phyloP scores from a whole-genome alignment of 768 basidiomycete species.

The Xanthoconium purpureum region DNA sequence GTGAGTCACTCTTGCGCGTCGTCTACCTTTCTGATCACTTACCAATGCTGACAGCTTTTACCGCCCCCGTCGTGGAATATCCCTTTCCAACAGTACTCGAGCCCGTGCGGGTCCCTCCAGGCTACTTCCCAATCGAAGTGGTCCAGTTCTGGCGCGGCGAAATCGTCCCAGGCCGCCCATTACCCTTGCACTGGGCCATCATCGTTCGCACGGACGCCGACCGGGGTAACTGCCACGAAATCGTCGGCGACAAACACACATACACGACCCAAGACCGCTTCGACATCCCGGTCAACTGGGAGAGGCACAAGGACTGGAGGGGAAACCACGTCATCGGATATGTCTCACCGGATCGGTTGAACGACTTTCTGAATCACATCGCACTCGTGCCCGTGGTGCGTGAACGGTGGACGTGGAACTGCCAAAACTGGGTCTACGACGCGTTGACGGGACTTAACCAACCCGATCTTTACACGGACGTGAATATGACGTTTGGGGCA shows the following conservation, averaged over 20 bases:
- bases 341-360: constrained; percentile 10
- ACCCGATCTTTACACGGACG: constrained; percentile 14
- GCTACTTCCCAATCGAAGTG: constrained; percentile 23
- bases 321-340: constrained; percentile 21
- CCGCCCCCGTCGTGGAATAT: neutral
- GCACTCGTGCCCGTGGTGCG: constrained; percentile 17
- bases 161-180: neutral
- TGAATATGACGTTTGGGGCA: constrained; percentile 7
- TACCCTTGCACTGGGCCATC: constrained; percentile 28
- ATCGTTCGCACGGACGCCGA: constrained; percentile 18
- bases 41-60: neutral
- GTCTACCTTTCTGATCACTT: neutral
- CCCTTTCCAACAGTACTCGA: constrained; percentile 13
- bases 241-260: constrained; percentile 20
- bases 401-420: constrained; percentile 23
- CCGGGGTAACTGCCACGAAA: constrained; percentile 24
- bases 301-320: constrained; percentile 18
- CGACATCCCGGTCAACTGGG: constrained; percentile 3
- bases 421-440: constrained; percentile 29
- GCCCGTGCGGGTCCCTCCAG: constrained; percentile 17
- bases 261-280: constrained; percentile 14
- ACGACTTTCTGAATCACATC: constrained; percentile 10
- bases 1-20: neutral
- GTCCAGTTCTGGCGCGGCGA: constrained; percentile 30
- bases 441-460: constrained; percentile 14